These are phyloP conservation scores for Nakazawaea wyomingensis DNA, from an alignment of 805 yeast species.

Conservation along the genomic window DNA sequence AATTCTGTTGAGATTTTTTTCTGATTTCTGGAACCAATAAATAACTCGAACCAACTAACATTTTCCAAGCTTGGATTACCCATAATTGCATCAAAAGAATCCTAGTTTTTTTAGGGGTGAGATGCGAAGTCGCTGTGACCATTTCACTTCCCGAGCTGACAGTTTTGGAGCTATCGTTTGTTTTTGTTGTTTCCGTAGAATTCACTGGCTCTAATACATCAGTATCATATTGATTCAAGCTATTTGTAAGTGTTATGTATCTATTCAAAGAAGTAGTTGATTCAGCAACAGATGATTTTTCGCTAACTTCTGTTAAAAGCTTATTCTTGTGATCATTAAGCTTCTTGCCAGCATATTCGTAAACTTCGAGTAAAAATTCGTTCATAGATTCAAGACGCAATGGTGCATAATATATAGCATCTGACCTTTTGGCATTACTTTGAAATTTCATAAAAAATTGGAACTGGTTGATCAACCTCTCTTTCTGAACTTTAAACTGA, in stretches of 20 bases:
- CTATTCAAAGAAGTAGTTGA: conserved; percentile 1
- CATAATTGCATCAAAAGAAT: conserved; percentile 7
- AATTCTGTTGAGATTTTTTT: not conserved
- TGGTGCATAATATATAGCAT: conserved; percentile 11
- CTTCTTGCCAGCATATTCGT: not conserved
- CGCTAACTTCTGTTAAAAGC: not conserved
- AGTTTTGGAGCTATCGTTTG: not conserved
- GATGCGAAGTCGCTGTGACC: not conserved
- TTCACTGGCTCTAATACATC: not conserved
- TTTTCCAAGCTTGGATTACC: conserved; percentile 6
- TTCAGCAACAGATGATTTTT: not conserved
- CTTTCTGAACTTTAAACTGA: conserved; percentile 1
- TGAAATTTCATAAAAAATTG: conserved; percentile 11
- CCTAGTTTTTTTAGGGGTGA: conserved; percentile 1
- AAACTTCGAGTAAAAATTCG: conserved; percentile 5
- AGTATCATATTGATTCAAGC: not conserved
- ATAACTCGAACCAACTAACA: conserved; percentile 5
- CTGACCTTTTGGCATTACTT: conserved; percentile 1
- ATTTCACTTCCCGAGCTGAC: not conserved
- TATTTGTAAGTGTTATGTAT: not conserved
- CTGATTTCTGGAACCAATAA: not conserved
- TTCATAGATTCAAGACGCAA: conserved; percentile 4
- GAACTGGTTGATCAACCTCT: not conserved
- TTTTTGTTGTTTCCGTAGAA: not conserved
- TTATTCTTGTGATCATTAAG: not conserved